These are phyloP conservation scores for Epichloe hybrida DNA, from an alignment of 2,329 filamentous ascomycete species.

Conservation along the genomic window DNA sequence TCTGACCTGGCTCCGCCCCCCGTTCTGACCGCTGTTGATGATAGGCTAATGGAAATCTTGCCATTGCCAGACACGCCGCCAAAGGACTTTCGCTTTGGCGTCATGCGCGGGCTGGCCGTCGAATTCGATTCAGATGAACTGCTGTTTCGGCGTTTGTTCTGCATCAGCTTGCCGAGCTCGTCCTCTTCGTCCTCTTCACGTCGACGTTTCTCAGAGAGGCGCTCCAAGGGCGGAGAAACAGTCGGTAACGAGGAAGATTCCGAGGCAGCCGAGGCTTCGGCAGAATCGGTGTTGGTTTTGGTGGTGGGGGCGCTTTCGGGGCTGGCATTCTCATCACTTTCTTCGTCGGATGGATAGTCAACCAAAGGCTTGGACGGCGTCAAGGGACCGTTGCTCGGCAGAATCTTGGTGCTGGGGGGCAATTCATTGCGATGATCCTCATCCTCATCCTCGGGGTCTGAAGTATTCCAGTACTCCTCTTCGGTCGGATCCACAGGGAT, in stretches of 20 bases:
- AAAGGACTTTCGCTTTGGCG: constrained; percentile 27
- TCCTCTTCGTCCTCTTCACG: constrained; percentile 86
- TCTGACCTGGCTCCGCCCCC: constrained; percentile 25
- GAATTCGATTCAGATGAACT: constrained; percentile 32
- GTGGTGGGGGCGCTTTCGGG: constrained; percentile 26
- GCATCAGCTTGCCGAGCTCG: constrained; percentile 70
- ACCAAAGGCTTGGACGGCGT: constrained; percentile 63
- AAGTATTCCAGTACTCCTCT: constrained; percentile 87
- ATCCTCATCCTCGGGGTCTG: constrained; percentile 72
- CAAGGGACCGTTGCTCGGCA: constrained; percentile 44
- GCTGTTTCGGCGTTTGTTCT: constrained; percentile 48
- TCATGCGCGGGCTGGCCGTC: constrained; percentile 19
- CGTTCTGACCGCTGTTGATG: constrained; percentile 30
- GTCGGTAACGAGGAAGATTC: constrained; percentile 8
- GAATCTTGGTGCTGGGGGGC: constrained; percentile 17
- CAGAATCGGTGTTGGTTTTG: constrained; percentile 19
- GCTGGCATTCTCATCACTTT: constrained; percentile 46
- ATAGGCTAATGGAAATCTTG: constrained; percentile 47
- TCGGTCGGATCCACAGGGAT: constrained; percentile 60
- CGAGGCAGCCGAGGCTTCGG: constrained; percentile 19
- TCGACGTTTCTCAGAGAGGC: constrained; percentile 75
- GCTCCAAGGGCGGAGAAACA: constrained; percentile 51
- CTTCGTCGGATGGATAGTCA: constrained; percentile 86
- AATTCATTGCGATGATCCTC: constrained; percentile 19
- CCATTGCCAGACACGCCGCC: constrained; percentile 25